phyloP scores from a whole-genome alignment of 2,329 filamentous ascomycete genomes.

The Ceratocystis diversiconidia region DNA sequence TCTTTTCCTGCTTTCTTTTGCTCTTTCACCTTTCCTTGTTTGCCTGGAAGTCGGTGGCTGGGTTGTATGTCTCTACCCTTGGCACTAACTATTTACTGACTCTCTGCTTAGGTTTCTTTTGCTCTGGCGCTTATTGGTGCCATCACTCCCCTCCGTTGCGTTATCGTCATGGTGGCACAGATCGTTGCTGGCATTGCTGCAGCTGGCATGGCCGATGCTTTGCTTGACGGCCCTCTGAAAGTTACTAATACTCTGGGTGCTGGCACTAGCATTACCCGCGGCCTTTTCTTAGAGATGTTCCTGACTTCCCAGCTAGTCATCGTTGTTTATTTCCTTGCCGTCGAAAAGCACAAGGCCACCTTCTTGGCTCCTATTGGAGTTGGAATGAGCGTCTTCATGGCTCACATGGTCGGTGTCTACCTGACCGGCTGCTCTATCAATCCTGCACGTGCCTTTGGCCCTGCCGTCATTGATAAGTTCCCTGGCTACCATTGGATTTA shows the following conservation, averaged over 20 bases:
- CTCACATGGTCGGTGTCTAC: conserved; percentile 32
- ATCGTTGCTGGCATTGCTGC: conserved; percentile 45
- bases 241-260: conserved; percentile 42
- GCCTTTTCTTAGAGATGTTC: conserved; percentile 54
- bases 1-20: background rate
- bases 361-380: conserved; percentile 59
- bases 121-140: conserved; percentile 45
- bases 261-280: conserved; percentile 38
- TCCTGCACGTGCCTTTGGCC: conserved; percentile 37
- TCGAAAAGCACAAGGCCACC: conserved; percentile 60
- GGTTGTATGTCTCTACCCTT: background rate
- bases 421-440: conserved; percentile 37
- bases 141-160: conserved; percentile 37
- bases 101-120: conserved; percentile 35
- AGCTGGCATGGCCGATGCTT: conserved; percentile 39
- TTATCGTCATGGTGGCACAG: conserved; percentile 41
- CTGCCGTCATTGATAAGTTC: conserved; percentile 32
- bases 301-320: conserved; percentile 49
- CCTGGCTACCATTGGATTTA: conserved; percentile 39
- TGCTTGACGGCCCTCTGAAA: conserved; percentile 43
- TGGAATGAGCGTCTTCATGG: conserved; percentile 54
- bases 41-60: background rate
- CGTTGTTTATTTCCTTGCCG: conserved; percentile 54
- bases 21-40: background rate
- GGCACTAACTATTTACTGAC: background rate